Conservation (phyloP, 2,329 filamentous ascomycete genomes). For the Lasiodiplodia citricola region DNA sequence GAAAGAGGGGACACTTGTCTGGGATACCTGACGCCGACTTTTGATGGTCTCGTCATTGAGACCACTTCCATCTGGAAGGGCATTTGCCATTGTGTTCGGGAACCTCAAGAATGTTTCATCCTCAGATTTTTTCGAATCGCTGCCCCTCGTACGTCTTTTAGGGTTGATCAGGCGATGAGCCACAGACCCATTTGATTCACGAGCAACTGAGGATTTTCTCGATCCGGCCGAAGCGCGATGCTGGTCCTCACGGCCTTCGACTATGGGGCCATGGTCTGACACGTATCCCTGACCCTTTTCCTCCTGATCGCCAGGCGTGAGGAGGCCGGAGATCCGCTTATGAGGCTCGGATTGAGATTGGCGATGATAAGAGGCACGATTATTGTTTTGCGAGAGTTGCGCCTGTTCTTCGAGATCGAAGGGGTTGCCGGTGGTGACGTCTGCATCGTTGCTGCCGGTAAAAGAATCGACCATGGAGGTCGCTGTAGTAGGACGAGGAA, state of each 20-base stretch:
- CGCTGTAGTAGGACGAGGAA: conserved; percentile 50
- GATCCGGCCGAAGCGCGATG: conserved; percentile 15
- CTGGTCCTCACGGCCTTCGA: conserved; percentile 21
- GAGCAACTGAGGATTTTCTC: conserved; percentile 14
- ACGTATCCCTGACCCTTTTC: conserved; percentile 39
- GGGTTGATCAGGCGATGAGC: conserved; percentile 20
- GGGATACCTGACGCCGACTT: conserved; percentile 9
- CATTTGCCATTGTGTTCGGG: not conserved
- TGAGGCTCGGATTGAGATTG: conserved; percentile 47
- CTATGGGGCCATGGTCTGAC: conserved; percentile 34
- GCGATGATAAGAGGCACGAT: conserved; percentile 46
- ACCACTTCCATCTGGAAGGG: conserved; percentile 2
- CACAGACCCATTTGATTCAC: conserved; percentile 11
- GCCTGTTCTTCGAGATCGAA: conserved; percentile 57
- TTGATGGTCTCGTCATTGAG: conserved; percentile 12
- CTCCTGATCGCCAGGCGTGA: conserved; percentile 44
- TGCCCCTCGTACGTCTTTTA: conserved; percentile 11
- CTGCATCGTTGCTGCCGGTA: conserved; percentile 38
- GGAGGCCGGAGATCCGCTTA: conserved; percentile 34
- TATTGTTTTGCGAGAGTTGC: conserved; percentile 43
- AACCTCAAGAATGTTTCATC: not conserved
- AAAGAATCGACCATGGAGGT: conserved; percentile 37
- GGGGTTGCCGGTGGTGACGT: conserved; percentile 45
- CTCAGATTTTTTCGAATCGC: conserved; percentile 2
- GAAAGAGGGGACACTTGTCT: conserved; percentile 11